Evolutionary conservation across 169 alveolate species (phyloP), one percentile per base, ranked within the genome.

Genomic region (Plasmodium gaboni): DNA sequence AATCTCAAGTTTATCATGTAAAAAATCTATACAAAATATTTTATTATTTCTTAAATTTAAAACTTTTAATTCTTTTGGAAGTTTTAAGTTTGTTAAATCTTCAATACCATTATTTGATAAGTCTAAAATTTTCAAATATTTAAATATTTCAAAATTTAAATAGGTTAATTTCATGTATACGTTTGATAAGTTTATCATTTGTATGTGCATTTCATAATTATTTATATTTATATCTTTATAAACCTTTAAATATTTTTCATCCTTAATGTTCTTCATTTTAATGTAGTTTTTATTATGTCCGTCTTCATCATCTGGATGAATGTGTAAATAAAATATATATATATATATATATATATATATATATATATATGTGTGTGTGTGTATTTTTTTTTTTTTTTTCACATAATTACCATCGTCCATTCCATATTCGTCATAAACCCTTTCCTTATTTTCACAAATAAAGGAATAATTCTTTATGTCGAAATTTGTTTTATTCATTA

Each of bases 401-500:
- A 38, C 9, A 38, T 55, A 55, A 55, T 19, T 61, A 17, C 70
- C 15, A 61, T 15, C 13, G 26, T 61, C 28, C 32, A 61, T 22
- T 12, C 22, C 17, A 61, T 61, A 17, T 17, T 61, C 70, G n/a
- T 61, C 70, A 61, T 22, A 61, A 61, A 22, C 22, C 22, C 13
- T 48, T 26, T 70, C 80, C 2, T 10, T 32, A 22, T 13, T 2
- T 17, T 19, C 1, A 19, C 44, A 24, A 1, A 51, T 26, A 53
- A 69, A 64, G 42, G 13, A 28, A 57, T 78, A 60, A n/a, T 63
- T 71, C 28, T 85, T 94, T 80, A 92, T n/a, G 46, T 71, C 83
- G 80, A 92, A 76, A 69, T 94, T 73, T 26, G 44, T 74, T 60
- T 93, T 89, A 38, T 74, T 92, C 1, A 88, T 72, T 8, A 92